phyloP scores from a whole-genome alignment of 2,329 filamentous ascomycete species.

The Dactylellina drechsleri region DNA sequence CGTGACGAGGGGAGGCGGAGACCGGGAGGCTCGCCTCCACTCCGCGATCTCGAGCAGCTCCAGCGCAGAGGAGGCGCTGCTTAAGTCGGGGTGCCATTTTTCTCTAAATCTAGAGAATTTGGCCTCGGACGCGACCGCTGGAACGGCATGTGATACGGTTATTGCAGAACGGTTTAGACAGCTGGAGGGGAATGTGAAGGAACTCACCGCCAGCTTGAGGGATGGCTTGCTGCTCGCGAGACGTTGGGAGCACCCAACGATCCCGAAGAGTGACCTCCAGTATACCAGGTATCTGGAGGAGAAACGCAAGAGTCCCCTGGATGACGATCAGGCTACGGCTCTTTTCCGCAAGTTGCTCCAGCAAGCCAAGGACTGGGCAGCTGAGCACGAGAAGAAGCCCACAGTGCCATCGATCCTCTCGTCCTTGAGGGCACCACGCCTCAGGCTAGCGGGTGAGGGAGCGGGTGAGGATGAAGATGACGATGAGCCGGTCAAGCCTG shows the following conservation, averaged over 20 bases:
- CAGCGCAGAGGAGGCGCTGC: conserved; percentile 67
- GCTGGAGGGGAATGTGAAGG: conserved; percentile 56
- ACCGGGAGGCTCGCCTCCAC: conserved; percentile 63
- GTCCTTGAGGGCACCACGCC: conserved; percentile 24
- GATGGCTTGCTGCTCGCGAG: conserved; percentile 40
- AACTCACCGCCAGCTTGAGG: conserved; percentile 54
- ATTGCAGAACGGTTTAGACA: conserved; percentile 58
- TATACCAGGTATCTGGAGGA: conserved; percentile 53
- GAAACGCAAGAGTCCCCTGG: conserved; percentile 29
- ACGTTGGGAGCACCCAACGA: not conserved
- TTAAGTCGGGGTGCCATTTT: conserved; percentile 64
- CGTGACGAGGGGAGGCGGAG: conserved; percentile 61
- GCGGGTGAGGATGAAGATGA: conserved; percentile 47
- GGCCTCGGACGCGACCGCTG: conserved; percentile 35
- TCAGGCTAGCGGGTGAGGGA: conserved; percentile 24
- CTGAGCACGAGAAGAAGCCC: not conserved
- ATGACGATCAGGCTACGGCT: conserved; percentile 30
- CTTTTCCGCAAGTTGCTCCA: conserved; percentile 34
- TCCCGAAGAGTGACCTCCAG: conserved; percentile 23
- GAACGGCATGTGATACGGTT: conserved; percentile 60
- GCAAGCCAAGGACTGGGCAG: conserved; percentile 38
- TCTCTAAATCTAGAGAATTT: conserved; percentile 44
- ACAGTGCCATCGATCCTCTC: conserved; percentile 12
- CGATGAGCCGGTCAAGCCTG: conserved; percentile 19
- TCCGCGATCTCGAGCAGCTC: conserved; percentile 64